Percentiles rank a stretch among this genome's conserved stretches.
phyloP scores from a whole-genome alignment of 2,329 filamentous ascomycete species.

The Keithomyces neogunnii region DNA sequence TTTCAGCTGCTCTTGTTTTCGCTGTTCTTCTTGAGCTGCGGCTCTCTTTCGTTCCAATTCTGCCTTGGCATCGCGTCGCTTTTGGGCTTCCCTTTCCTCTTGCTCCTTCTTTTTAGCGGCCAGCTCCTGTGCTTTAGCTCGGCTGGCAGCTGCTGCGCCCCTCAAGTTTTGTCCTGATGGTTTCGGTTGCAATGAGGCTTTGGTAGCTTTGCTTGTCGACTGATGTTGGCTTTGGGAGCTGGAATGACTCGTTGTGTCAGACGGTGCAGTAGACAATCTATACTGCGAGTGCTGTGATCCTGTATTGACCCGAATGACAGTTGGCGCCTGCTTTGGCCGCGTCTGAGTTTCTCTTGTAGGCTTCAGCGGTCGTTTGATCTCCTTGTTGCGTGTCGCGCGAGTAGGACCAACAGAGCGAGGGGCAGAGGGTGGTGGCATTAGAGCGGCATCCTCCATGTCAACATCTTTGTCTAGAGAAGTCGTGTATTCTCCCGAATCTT shows the following conservation, averaged over 20 bases:
- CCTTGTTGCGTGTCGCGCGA: constrained; percentile 40
- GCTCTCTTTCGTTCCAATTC: constrained; percentile 72
- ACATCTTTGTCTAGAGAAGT: constrained; percentile 31
- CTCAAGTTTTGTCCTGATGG: constrained; percentile 53
- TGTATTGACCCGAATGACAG: constrained; percentile 63
- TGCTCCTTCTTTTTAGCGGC: constrained; percentile 77
- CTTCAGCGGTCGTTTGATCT: constrained; percentile 46
- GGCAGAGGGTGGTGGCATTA: constrained; percentile 52
- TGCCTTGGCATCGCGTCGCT: constrained; percentile 72
- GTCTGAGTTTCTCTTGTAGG: constrained; percentile 43
- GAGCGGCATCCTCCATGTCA: constrained; percentile 49
- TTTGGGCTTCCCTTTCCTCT: constrained; percentile 71
- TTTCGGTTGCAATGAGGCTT: constrained; percentile 53
- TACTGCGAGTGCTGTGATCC: constrained; percentile 53
- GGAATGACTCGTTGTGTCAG: constrained; percentile 31
- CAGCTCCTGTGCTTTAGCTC: constrained; percentile 63
- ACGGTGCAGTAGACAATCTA: constrained; percentile 47
- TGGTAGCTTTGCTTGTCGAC: constrained; percentile 57
- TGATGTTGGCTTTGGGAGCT: constrained; percentile 31
- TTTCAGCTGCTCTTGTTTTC: constrained; percentile 47
- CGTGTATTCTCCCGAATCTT: constrained; percentile 25
- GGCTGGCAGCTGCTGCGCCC: constrained; percentile 46
- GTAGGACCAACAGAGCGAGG: constrained; percentile 41
- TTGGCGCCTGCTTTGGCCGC: constrained; percentile 58
- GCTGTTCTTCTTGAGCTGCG: constrained; percentile 56